Conservation (phyloP, 352 stramenopile genomes). For the Thalassiosira pacifica region DNA sequence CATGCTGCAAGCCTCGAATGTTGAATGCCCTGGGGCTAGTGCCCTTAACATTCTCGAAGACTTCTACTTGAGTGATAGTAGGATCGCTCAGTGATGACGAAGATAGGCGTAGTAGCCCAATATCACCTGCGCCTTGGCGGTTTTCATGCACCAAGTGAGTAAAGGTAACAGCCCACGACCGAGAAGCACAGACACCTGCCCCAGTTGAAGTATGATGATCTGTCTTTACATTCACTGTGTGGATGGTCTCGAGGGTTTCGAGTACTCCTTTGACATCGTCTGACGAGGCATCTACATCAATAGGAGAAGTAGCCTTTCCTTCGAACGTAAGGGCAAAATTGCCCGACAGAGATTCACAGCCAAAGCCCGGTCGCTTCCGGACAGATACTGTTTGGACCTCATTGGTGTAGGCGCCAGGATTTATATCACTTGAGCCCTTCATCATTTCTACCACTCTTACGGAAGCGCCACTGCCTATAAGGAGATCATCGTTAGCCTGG, state of each 20-base stretch:
- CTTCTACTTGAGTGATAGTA: constrained; percentile 86
- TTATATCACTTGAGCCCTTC: constrained; percentile 90
- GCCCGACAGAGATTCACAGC: constrained; percentile 80
- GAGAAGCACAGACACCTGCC: constrained; percentile 40
- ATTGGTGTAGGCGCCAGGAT: constrained; percentile 92
- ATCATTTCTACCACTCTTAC: constrained; percentile 89
- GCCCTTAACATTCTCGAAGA: constrained; percentile 92
- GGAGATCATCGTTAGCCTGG: constrained; percentile 87
- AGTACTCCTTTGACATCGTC: constrained; percentile 90
- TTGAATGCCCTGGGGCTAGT: constrained; percentile 91
- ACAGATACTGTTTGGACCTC: constrained; percentile 93
- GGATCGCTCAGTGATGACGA: constrained; percentile 73
- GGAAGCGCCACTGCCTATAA: constrained; percentile 91
- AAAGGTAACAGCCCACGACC: constrained; percentile 94
- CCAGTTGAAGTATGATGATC: constrained; percentile 66
- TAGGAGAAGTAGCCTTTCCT: constrained; percentile 87
- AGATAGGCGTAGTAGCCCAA: constrained; percentile 86
- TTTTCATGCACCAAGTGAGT: constrained; percentile 92
- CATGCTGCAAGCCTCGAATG: constrained; percentile 90
- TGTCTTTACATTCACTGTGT: constrained; percentile 83
- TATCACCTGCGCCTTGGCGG: constrained; percentile 90
- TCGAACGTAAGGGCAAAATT: constrained; percentile 92
- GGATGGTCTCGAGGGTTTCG: constrained; percentile 87
- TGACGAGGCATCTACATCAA: constrained; percentile 88
- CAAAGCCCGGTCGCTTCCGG: constrained; percentile 74